Conservation (phyloP, 1,284 basidiomycete genomes). For the Porodaedalea pini region DNA sequence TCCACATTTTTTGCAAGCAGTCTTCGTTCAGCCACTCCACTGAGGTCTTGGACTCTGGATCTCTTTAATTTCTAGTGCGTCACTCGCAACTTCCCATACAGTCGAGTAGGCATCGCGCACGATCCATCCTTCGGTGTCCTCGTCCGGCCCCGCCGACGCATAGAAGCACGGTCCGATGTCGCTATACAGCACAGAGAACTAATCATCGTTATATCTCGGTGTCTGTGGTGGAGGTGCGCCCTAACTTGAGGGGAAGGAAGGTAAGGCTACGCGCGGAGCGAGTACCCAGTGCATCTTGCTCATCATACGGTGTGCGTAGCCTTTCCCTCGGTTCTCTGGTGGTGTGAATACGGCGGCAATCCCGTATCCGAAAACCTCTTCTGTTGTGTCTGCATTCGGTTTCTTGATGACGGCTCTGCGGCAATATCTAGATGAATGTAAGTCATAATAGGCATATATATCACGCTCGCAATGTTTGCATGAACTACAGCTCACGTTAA, state of each 20-base stretch:
- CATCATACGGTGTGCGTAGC: conserved; percentile 54
- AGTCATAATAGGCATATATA: neutral
- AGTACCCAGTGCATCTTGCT: conserved; percentile 48
- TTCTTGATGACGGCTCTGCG: conserved; percentile 10
- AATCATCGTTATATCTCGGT: conserved; percentile 30
- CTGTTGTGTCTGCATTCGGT: neutral
- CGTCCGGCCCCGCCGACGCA: conserved; percentile 38
- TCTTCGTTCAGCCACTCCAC: too few relatives aligned
- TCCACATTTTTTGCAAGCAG: conserved; percentile 11
- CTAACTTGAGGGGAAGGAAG: conserved; percentile 37
- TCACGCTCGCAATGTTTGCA: neutral
- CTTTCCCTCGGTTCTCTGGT: conserved; percentile 39
- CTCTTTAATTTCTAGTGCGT: too few relatives aligned
- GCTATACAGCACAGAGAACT: conserved; percentile 59
- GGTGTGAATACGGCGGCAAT: conserved; percentile 51
- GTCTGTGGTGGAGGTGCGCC: conserved; percentile 32
- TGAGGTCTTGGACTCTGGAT: too few relatives aligned
- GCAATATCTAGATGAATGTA: conserved; percentile 3
- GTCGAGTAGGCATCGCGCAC: conserved; percentile 40
- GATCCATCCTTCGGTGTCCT: conserved; percentile 45
- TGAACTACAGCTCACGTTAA: conserved; percentile 37
- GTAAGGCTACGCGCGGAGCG: conserved; percentile 28
- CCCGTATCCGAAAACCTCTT: conserved; percentile 38
- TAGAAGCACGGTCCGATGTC: conserved; percentile 60
- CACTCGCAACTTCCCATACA: conserved; percentile 36